These are phyloP conservation scores for Tubosaeta brunneosetosa DNA, from an alignment of 768 basidiomycete genomes.

Conservation along the genomic window DNA sequence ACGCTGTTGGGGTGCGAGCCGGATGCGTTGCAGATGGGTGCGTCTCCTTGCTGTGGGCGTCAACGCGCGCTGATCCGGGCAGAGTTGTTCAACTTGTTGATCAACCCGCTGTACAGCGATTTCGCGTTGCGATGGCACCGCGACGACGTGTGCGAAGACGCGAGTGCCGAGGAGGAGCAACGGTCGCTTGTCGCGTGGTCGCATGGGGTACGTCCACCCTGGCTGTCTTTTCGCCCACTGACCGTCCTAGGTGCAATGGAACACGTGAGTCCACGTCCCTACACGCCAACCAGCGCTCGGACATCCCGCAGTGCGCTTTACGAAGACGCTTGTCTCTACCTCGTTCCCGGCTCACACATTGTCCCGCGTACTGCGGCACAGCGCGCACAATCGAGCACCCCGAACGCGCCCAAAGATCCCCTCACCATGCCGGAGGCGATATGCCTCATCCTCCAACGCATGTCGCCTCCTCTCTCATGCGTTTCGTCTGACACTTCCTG, in stretches of 20 bases:
- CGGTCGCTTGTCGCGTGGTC: conserved; percentile 55
- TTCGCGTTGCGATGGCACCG: conserved; percentile 80
- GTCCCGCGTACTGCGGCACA: conserved; percentile 54
- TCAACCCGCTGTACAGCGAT: conserved; percentile 59
- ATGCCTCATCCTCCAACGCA: conserved; percentile 50
- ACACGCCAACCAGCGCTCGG: neutral
- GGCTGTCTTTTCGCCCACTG: neutral
- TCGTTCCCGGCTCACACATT: conserved; percentile 68
- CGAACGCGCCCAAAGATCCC: conserved; percentile 51
- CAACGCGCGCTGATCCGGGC: neutral
- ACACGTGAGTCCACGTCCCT: conserved; percentile 48
- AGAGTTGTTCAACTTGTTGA: conserved; percentile 72
- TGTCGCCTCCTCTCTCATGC: conserved; percentile 9
- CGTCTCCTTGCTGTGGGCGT: too few relatives aligned
- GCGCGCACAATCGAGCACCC: conserved; percentile 47
- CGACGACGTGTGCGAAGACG: conserved; percentile 63
- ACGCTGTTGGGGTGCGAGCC: conserved; percentile 53
- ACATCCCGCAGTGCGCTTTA: conserved; percentile 52
- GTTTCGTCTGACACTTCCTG: neutral
- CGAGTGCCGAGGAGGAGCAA: conserved; percentile 55
- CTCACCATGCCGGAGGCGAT: conserved; percentile 68
- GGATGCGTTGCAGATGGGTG: conserved; percentile 64
- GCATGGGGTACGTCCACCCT: conserved; percentile 46
- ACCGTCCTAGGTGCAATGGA: conserved; percentile 65
- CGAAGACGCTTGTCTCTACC: conserved; percentile 61